phyloP scores from a whole-genome alignment of 306 rosid genomes.

The Castanospermum australe region DNA sequence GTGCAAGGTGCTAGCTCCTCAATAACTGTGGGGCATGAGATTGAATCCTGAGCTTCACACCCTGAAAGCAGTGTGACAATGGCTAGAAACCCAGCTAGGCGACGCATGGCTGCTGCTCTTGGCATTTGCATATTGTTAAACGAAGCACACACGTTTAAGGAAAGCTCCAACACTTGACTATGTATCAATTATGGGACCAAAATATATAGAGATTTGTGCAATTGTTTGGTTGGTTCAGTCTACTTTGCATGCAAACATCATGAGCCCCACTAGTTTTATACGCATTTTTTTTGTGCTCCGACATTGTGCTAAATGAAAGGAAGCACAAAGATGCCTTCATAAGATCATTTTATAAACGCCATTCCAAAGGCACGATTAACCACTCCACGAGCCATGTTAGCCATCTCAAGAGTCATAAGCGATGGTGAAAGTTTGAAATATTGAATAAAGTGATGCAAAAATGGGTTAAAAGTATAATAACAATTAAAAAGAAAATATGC shows the following conservation, averaged over 20 bases:
- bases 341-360: background rate
- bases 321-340: background rate
- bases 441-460: too few species aligned
- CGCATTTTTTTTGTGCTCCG: background rate
- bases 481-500: too few species aligned
- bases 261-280: background rate
- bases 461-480: too few species aligned
- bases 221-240: background rate
- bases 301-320: background rate
- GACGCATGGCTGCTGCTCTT: background rate
- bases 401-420: background rate
- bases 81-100: constrained; percentile 1
- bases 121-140: constrained; percentile 3
- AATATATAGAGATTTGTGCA: background rate
- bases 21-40: background rate
- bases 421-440: too few species aligned
- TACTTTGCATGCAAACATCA: constrained; percentile 23
- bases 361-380: background rate
- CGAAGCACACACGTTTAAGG: background rate
- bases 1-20: background rate
- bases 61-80: background rate
- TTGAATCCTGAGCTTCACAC: background rate
- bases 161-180: background rate
- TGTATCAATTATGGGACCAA: background rate
- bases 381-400: background rate